phyloP scores from a whole-genome alignment of 495 filamentous ascomycete species.

The Trichocladium antarcticum region DNA sequence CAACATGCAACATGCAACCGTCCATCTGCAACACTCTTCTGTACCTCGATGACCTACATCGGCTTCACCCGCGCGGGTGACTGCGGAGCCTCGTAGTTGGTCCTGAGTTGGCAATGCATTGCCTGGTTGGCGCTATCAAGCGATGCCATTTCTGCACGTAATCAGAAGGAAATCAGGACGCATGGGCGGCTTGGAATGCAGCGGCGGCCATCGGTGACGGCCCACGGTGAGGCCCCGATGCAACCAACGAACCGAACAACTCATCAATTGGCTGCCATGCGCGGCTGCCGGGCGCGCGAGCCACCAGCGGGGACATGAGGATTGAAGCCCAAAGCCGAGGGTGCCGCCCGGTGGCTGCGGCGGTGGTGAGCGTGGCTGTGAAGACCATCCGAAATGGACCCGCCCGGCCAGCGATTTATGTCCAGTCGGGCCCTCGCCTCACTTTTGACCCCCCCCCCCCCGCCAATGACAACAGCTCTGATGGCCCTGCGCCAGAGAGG shows the following conservation, averaged over 20 bases:
- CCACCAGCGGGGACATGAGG: background rate
- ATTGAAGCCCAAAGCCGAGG: constrained; percentile 13
- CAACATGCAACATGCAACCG: background rate
- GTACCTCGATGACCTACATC: too few relatives aligned
- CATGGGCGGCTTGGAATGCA: background rate
- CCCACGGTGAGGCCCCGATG: constrained; percentile 6
- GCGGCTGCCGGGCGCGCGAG: constrained; percentile 1
- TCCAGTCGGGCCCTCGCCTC: constrained; percentile 11
- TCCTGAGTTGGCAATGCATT: too few relatives aligned
- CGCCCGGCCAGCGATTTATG: constrained; percentile 5
- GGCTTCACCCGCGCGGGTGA: too few relatives aligned
- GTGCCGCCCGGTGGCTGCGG: constrained; percentile 5
- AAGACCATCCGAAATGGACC: constrained; percentile 1
- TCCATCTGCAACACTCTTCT: too few relatives aligned
- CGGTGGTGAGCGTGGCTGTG: background rate
- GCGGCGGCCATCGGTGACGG: background rate
- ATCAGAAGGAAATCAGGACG: background rate
- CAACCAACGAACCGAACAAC: constrained; percentile 8
- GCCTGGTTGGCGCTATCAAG: too few relatives aligned
- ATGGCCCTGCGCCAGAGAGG: constrained; percentile 5
- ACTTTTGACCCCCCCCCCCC: constrained; percentile 4
- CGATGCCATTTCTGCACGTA: too few relatives aligned
- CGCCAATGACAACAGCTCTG: constrained; percentile 3
- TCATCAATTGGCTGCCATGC: constrained; percentile 9
- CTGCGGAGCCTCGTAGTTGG: too few relatives aligned